Evolutionary conservation across 108 stramenopile genomes (phyloP).

Genomic region (Bacterosira constricta): DNA sequence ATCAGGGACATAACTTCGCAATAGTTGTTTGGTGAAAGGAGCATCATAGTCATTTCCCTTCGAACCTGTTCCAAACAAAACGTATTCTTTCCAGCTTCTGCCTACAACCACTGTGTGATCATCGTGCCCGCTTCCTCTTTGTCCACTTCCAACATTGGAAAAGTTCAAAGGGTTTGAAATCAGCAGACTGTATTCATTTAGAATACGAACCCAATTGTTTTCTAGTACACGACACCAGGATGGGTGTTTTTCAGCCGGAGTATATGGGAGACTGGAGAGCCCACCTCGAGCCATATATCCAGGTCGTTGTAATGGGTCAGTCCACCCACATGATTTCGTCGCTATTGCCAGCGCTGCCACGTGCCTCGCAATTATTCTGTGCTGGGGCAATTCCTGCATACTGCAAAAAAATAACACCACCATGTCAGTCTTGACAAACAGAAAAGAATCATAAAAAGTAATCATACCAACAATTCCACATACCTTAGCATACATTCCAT

Average conservation of each 20-base stretch:
- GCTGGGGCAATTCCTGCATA: conserved; percentile 47
- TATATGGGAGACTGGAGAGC: conserved; percentile 23
- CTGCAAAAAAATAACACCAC: conserved; percentile 47
- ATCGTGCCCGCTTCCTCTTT: conserved; percentile 62
- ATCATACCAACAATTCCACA: not conserved
- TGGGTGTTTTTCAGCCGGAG: conserved; percentile 50
- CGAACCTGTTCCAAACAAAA: conserved; percentile 77
- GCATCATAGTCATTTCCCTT: conserved; percentile 38
- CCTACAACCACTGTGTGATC: conserved; percentile 69
- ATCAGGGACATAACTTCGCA: conserved; percentile 56
- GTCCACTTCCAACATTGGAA: conserved; percentile 62
- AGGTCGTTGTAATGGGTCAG: conserved; percentile 62
- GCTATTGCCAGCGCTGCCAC: conserved; percentile 59
- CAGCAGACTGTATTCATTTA: conserved; percentile 39
- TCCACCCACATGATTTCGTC: conserved; percentile 55
- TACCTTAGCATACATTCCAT: conserved; percentile 60
- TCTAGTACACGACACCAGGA: conserved; percentile 62
- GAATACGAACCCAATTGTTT: conserved; percentile 47
- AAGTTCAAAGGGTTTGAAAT: conserved; percentile 21
- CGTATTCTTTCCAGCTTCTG: conserved; percentile 75
- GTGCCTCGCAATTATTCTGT: conserved; percentile 45
- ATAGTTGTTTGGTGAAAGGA: conserved; percentile 51
- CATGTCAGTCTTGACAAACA: conserved; percentile 37
- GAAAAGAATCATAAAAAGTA: not conserved
- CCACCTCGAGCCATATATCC: conserved; percentile 51